Evolutionary conservation across 2,329 filamentous ascomycete genomes (phyloP), one percentile per base, ranked within the genome.

Genomic region (Geosmithia flava): DNA sequence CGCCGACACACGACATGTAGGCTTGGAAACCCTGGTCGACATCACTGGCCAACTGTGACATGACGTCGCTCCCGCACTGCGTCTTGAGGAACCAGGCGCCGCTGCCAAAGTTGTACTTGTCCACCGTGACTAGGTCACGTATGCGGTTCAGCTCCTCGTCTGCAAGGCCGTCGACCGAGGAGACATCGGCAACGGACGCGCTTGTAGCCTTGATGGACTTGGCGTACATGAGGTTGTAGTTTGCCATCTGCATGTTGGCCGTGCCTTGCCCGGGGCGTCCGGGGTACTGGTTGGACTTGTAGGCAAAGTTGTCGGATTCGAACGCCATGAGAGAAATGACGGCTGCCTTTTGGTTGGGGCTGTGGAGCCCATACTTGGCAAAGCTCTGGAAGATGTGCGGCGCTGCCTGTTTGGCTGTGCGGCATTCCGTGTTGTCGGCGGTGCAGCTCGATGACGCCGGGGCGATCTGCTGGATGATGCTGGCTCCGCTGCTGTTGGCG

Each of bases 181-280:
- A 51, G 47, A 60, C 54, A 13, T 56, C 55, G 10, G 63, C 56
- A 41, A 66, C 60, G 50, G 67, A 49, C 20, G 53, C 48, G 44
- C 59, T 54, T 27, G 76, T 55, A 19, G 50, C 68, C 1, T 62
- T 54, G 47, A 78, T 59, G 10, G 58, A 62, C 48, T 63, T 55
- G n/a, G 72, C 75, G 56, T 76, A 79, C 51, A 62, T 2, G 2
- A 68, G 51, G 57, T 75, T 76, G 62, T 52, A 74, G 2, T 48
- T 42, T 33, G 62, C 52, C 62, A 64, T 64, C 57, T 76, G 73
- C 72, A 77, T 74, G 60, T 76, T 76, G 52, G 67, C 68, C 2
- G 85, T 89, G 20, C 85, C 85, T 61, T 90, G 83, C 8, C 85
- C 86, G 0, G 81, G 72, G 0, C 66, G 58, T n/a, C 72, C 75